These are phyloP conservation scores for Wickerhamomyces queroliae DNA, from an alignment of 805 yeast species.

Conservation along the genomic window DNA sequence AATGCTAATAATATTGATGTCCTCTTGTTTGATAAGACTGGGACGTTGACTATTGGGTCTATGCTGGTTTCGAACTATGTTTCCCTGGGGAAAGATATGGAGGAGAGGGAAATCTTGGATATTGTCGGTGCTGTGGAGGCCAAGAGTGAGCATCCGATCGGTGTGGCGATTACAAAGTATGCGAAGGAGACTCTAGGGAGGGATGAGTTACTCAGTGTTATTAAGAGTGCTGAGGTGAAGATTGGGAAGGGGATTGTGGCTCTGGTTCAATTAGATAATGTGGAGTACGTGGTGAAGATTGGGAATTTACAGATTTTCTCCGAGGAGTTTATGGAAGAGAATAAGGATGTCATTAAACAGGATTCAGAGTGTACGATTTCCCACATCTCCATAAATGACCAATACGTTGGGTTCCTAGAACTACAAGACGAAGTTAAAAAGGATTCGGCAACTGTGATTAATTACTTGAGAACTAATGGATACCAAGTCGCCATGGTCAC, in stretches of 20 bases:
- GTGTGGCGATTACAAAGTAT: conserved; percentile 53
- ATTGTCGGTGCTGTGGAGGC: conserved; percentile 54
- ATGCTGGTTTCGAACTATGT: conserved; percentile 41
- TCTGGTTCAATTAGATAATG: conserved; percentile 13
- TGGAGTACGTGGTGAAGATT: conserved; percentile 32
- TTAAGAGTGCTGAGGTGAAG: conserved; percentile 23
- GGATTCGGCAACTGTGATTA: conserved; percentile 57
- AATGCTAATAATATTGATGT: conserved; percentile 55
- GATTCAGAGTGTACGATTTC: conserved; percentile 40
- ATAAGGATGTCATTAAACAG: conserved; percentile 15
- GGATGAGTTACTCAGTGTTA: too few relatives aligned
- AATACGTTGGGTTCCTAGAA: conserved; percentile 59
- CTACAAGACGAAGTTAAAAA: conserved; percentile 62
- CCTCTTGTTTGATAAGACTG: conserved; percentile 90
- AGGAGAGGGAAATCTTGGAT: conserved; percentile 37
- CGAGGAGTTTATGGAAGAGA: conserved; percentile 9
- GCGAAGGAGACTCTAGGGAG: conserved; percentile 20
- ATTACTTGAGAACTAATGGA: conserved; percentile 44
- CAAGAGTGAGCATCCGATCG: conserved; percentile 85
- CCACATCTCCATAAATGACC: conserved; percentile 52
- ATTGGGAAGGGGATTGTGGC: conserved; percentile 34
- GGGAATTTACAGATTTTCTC: conserved; percentile 39
- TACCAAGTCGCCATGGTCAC: conserved; percentile 79
- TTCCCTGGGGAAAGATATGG: conserved; percentile 9
- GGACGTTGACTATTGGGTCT: conserved; percentile 84